Evolutionary conservation across 495 filamentous ascomycete species (phyloP).

Genomic region (Neurospora hispaniola): DNA sequence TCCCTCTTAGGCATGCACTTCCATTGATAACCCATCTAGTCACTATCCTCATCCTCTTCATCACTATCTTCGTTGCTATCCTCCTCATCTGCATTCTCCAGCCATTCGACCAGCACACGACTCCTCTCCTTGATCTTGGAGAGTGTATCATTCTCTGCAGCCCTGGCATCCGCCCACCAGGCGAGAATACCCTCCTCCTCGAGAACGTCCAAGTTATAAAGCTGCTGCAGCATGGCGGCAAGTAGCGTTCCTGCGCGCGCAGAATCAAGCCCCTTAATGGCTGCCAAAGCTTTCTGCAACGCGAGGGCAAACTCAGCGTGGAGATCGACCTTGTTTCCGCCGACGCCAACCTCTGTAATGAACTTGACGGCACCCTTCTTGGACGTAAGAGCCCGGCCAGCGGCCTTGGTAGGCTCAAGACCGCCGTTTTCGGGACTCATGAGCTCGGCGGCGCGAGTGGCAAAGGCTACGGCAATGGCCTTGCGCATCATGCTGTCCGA

Average conservation of each 20-base stretch:
- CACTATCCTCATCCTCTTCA: constrained; percentile 34
- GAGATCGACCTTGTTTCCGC: constrained; percentile 35
- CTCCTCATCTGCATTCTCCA: constrained; percentile 74
- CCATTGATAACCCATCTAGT: not conserved
- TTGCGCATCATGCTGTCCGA: constrained; percentile 78
- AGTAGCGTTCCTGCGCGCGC: constrained; percentile 50
- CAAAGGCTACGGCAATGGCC: constrained; percentile 75
- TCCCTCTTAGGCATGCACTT: not conserved
- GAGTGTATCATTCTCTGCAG: constrained; percentile 55
- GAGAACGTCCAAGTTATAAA: constrained; percentile 75
- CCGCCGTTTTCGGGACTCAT: constrained; percentile 43
- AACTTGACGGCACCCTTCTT: constrained; percentile 40
- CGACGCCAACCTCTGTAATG: constrained; percentile 40
- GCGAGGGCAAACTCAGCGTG: constrained; percentile 79
- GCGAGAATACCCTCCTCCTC: constrained; percentile 80
- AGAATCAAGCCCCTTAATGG: constrained; percentile 40
- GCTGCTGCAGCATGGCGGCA: constrained; percentile 62
- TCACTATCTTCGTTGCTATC: constrained; percentile 64
- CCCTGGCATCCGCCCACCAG: constrained; percentile 75
- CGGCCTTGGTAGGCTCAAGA: constrained; percentile 52
- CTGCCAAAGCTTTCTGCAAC: constrained; percentile 66
- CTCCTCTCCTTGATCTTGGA: constrained; percentile 58
- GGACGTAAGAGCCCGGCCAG: constrained; percentile 43
- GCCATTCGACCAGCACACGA: constrained; percentile 72
- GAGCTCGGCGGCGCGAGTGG: constrained; percentile 67